A percentile compares a stretch with the other conserved stretches of the same genome.
Evolutionary conservation across 2,329 filamentous ascomycete species (phyloP).

Genomic region (Aspergillus chevalieri): DNA sequence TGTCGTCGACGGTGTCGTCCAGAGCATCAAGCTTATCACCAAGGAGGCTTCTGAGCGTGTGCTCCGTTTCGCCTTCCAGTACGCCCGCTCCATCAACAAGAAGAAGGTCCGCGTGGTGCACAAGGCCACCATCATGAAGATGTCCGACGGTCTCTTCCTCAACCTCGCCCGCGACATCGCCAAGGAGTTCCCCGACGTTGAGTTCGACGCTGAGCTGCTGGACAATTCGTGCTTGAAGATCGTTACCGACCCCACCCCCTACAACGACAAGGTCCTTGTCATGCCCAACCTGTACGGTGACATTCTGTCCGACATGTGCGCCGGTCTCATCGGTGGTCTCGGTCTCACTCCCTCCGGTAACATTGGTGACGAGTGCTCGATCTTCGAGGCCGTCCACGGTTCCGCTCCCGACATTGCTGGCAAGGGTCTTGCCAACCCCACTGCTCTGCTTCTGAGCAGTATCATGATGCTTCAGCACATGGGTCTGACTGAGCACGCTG

Average conservation of each 20-base stretch:
- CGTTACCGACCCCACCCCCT: constrained; percentile 89
- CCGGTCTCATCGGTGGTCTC: constrained; percentile 93
- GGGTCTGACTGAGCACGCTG: constrained; percentile 77
- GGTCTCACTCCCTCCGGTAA: constrained; percentile 96
- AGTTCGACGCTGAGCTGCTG: constrained; percentile 95
- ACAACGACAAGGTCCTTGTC: constrained; percentile 99
- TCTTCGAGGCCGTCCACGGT: constrained; percentile 98
- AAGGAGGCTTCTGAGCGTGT: constrained; percentile 91
- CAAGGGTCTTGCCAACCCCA: constrained; percentile 94
- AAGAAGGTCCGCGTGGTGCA: constrained; percentile 96
- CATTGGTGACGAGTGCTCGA: constrained; percentile 98
- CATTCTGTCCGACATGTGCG: constrained; percentile 99
- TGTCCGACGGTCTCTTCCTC: constrained; percentile 97
- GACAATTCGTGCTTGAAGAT: constrained; percentile 99
- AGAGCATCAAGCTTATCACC: constrained; percentile 99
- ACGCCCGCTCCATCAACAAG: constrained; percentile 86
- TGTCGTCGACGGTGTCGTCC: constrained; percentile 93
- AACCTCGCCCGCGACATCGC: constrained; percentile 75
- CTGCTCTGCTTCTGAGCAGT: constrained; percentile 85
- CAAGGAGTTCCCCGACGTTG: constrained; percentile 92
- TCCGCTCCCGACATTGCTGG: constrained; percentile 95
- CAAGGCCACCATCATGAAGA: constrained; percentile 99
- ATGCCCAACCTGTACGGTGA: constrained; percentile 98
- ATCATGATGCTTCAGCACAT: constrained; percentile 99
- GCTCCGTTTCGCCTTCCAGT: constrained; percentile 95